Base-by-base conservation (phyloP, 208 protist species). In the Acanthamoeba castellanii region DNA sequence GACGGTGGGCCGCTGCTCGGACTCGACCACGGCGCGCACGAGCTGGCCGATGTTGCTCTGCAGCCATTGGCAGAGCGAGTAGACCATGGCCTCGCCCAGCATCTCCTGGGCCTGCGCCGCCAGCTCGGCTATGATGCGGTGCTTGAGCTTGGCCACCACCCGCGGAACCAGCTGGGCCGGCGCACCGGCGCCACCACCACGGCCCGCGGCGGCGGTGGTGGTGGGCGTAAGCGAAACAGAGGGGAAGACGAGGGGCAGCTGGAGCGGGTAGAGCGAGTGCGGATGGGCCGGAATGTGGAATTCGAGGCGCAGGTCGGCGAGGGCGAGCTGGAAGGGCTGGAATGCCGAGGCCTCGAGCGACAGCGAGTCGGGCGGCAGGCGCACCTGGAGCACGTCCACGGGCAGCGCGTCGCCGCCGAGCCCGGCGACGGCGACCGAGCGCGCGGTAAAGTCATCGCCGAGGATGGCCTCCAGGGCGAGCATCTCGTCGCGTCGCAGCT, bases 391-490 rank as follows among this genome's bases (percentile, higher is more conserved):
- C 16, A 78, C 91, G 22, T 76, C 37, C 6, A 64, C 61, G 45
- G 45, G 50, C 61, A 32, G 45, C 68, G 50, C 45, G 27, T 30
- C 91, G 57, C 91, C 81, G 68, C 37, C 57, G 64, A 81, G 61
- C 37, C 32, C 66, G 22, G 50, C 30, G 14, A 66, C 74, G 34
- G 55, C 6, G 11, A 78, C 42, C 25, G 74, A 45, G 3, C 81
- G 27, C 45, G 50, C 25, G n/a, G 91, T 30, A 37, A 96, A 84
- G n/a, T 95, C 47, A 16, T 96, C 95, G 20, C 34, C 32, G 5
- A 95, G 94, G 66, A 96, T 96, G 42, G 96, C 95, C 70, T 96
- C 52, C 25, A 96, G 50, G 6, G 94, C 96, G n/a, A 95, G 34
- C 6, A 66, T 72, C 76, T 96, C 95, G 59, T 95, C 94, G 2